These are phyloP conservation scores for Podosphaera fusca DNA, from an alignment of 2,329 filamentous ascomycete genomes.

Conservation along the genomic window DNA sequence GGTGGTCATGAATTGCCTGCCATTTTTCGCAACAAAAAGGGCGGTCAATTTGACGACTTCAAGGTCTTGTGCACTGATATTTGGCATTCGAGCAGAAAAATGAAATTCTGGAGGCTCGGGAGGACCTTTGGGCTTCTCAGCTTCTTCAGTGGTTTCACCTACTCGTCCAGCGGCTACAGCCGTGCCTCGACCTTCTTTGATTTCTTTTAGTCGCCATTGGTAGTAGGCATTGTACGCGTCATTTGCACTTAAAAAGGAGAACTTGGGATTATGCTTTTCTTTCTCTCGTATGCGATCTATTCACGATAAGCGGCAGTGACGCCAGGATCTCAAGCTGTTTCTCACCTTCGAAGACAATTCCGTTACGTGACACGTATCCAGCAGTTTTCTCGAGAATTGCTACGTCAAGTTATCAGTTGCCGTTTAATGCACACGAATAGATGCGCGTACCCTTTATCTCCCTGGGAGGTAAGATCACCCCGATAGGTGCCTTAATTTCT, in stretches of 20 bases:
- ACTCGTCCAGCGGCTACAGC: constrained; percentile 52
- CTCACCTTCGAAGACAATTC: constrained; percentile 34
- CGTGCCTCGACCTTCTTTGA: constrained; percentile 63
- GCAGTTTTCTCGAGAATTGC: constrained; percentile 80
- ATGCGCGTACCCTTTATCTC: constrained; percentile 42
- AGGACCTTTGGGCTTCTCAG: constrained; percentile 56
- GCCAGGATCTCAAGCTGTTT: not conserved
- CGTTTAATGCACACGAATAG: constrained; percentile 14
- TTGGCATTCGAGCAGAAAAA: constrained; percentile 92
- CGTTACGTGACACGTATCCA: constrained; percentile 58
- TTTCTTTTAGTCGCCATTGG: constrained; percentile 70
- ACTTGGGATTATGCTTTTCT: constrained; percentile 66
- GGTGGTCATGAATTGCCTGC: constrained; percentile 73
- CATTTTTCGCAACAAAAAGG: constrained; percentile 79
- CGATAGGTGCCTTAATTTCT: constrained; percentile 54
- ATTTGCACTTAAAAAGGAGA: constrained; percentile 58
- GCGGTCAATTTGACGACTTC: constrained; percentile 56
- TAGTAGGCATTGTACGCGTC: constrained; percentile 83
- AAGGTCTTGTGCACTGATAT: constrained; percentile 85
- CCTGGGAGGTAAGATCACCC: constrained; percentile 62
- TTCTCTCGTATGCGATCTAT: constrained; percentile 64
- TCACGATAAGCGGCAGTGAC: not conserved
- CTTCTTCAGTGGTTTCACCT: constrained; percentile 32
- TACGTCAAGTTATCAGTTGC: constrained; percentile 13
- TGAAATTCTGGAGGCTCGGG: constrained; percentile 68